Conservation (phyloP, 2,329 filamentous ascomycete genomes). For the Cercospora citrullina region DNA sequence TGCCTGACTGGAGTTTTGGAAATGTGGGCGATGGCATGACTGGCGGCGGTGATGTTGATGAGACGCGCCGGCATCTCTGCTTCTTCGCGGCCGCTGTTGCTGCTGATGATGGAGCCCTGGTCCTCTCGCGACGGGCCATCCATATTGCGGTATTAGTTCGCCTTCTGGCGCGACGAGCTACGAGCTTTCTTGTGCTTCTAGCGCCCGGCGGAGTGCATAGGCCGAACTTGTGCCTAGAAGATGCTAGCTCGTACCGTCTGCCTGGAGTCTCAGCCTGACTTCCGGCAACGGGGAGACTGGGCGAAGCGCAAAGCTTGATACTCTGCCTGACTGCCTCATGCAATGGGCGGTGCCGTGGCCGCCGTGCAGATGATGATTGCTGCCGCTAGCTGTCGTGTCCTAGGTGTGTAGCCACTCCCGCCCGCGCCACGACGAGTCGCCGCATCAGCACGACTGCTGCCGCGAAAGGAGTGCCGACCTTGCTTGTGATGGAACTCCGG, state of each 20-base stretch:
- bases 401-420: neutral
- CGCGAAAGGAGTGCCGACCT: slow-evolving; percentile 7
- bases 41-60: neutral
- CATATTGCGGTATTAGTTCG: neutral
- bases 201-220: slow-evolving; percentile 10
- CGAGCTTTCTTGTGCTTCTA: slow-evolving; percentile 10
- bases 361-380: neutral
- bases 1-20: neutral
- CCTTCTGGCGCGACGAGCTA: slow-evolving; percentile 11
- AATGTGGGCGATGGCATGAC: neutral
- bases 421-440: neutral
- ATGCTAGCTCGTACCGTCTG: neutral
- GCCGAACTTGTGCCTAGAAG: slow-evolving; percentile 9
- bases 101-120: neutral
- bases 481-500: slow-evolving; percentile 6
- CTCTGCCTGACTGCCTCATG: neutral
- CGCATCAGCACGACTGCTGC: neutral
- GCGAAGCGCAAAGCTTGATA: slow-evolving; percentile 8
- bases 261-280: neutral
- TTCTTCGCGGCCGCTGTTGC: neutral
- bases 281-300: slow-evolving; percentile 10
- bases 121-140: neutral
- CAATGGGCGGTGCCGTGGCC: slow-evolving; percentile 1
- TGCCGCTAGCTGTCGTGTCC: neutral
- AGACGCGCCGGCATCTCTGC: neutral